These are phyloP conservation scores for Artemisia tridentata DNA, from an alignment of 129 eudicot species.

Conservation along the genomic window DNA sequence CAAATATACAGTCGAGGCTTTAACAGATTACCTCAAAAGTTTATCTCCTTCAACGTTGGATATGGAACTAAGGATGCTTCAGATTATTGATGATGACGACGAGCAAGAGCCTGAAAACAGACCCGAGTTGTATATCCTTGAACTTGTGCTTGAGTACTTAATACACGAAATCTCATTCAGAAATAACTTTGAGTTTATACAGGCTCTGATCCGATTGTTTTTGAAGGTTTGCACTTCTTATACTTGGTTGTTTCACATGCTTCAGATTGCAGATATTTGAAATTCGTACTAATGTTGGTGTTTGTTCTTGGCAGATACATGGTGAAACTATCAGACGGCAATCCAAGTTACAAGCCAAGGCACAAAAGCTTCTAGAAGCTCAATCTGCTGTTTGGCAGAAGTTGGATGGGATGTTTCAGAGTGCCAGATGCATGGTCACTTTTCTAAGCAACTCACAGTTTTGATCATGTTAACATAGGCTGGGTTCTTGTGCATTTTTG, in stretches of 20 bases:
- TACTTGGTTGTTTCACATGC: neutral
- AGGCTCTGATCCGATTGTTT: slow-evolving; percentile 79
- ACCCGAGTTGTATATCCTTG: slow-evolving; percentile 61
- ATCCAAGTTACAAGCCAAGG: slow-evolving; percentile 65
- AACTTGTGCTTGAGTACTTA: slow-evolving; percentile 76
- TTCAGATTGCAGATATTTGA: neutral
- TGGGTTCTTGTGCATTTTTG: neutral
- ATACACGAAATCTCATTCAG: slow-evolving; percentile 71
- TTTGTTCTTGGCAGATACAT: slow-evolving; percentile 58
- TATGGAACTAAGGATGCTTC: slow-evolving; percentile 94
- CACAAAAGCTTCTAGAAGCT: slow-evolving; percentile 69
- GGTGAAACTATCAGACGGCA: slow-evolving; percentile 79
- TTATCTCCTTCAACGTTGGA: slow-evolving; percentile 87
- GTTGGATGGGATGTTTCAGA: slow-evolving; percentile 60
- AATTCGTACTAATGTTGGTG: neutral
- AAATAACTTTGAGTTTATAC: slow-evolving; percentile 87
- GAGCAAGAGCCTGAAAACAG: slow-evolving; percentile 57
- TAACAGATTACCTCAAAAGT: slow-evolving; percentile 77
- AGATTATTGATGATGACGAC: slow-evolving; percentile 81
- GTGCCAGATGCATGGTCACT: slow-evolving; percentile 73
- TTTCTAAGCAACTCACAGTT: slow-evolving; percentile 85
- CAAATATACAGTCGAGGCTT: slow-evolving; percentile 53
- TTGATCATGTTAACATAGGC: slow-evolving; percentile 26
- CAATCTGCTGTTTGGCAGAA: slow-evolving; percentile 82
- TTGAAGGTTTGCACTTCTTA: slow-evolving; percentile 61